Conservation (phyloP, 345 rosid genomes). For the Durio zibethinus region DNA sequence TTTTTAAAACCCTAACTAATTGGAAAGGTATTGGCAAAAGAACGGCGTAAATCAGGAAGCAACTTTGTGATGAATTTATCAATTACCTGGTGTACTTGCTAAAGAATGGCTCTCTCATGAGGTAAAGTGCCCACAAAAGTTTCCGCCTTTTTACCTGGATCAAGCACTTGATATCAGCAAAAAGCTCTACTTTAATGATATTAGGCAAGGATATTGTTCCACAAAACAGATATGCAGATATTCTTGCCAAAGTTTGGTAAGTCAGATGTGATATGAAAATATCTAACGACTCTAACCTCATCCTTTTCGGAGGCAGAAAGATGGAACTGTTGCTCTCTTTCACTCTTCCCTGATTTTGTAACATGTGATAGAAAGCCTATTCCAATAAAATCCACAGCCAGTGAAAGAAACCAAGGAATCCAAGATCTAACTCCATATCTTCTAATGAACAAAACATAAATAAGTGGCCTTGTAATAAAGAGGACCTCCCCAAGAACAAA, state of each 20-base stretch:
- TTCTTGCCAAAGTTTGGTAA: neutral
- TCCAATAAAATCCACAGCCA: slow-evolving; percentile 60
- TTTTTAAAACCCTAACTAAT: neutral
- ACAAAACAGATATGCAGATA: neutral
- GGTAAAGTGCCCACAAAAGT: slow-evolving; percentile 83
- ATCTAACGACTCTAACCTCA: slow-evolving; percentile 53
- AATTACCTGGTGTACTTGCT: slow-evolving; percentile 72
- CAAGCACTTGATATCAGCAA: slow-evolving; percentile 16
- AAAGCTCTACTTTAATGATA: neutral
- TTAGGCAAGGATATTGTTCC: neutral
- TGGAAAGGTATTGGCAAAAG: neutral
- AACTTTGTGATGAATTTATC: slow-evolving; percentile 1
- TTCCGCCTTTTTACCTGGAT: slow-evolving; percentile 77
- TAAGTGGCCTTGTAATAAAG: slow-evolving; percentile 78
- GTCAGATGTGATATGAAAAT: neutral
- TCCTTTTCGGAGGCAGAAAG: slow-evolving; percentile 58
- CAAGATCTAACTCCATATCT: slow-evolving; percentile 78
- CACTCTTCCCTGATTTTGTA: slow-evolving; percentile 31
- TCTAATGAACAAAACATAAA: slow-evolving; percentile 80
- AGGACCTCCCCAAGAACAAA: slow-evolving; percentile 70
- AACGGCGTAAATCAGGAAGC: neutral
- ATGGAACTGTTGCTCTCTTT: slow-evolving; percentile 33
- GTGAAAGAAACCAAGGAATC: slow-evolving; percentile 90
- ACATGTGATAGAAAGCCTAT: slow-evolving; percentile 48
- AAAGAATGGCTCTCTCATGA: slow-evolving; percentile 97